Conservation (phyloP, 805 yeast genomes). For the Barnettozyma vustinii region DNA sequence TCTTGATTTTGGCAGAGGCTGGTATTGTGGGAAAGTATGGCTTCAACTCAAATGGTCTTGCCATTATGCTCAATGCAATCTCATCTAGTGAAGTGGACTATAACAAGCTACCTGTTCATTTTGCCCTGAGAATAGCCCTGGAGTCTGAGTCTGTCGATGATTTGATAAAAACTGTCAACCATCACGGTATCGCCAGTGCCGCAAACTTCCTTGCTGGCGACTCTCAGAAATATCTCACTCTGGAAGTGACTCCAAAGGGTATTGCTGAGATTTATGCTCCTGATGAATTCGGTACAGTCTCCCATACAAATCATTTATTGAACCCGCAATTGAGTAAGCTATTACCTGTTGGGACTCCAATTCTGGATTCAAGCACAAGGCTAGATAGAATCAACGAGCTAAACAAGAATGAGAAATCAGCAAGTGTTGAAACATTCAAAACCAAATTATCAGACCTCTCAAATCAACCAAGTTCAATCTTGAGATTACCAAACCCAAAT, state of each 20-base stretch:
- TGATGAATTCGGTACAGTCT: neutral
- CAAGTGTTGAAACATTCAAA: slow-evolving; percentile 13
- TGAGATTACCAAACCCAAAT: slow-evolving; percentile 17
- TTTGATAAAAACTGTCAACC: neutral
- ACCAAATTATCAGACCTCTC: neutral
- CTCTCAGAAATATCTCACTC: neutral
- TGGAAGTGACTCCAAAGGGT: neutral
- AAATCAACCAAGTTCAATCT: slow-evolving; percentile 1
- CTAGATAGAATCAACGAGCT: neutral
- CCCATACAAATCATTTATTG: neutral
- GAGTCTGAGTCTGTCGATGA: too few species aligned
- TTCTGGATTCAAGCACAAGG: neutral
- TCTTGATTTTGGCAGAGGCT: slow-evolving; percentile 24
- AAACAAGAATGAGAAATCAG: slow-evolving; percentile 1
- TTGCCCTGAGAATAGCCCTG: too few species aligned
- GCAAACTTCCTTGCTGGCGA: neutral
- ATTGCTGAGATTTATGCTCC: neutral
- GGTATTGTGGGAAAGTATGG: slow-evolving; percentile 25
- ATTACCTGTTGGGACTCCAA: neutral
- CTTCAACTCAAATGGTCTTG: slow-evolving; percentile 18
- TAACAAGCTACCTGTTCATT: neutral
- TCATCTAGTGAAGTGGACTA: neutral
- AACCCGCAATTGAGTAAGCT: neutral
- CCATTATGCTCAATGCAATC: slow-evolving; percentile 14
- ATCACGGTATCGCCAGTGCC: neutral